Conservation (phyloP, 805 yeast species). For the Geotrichum ghanense region DNA sequence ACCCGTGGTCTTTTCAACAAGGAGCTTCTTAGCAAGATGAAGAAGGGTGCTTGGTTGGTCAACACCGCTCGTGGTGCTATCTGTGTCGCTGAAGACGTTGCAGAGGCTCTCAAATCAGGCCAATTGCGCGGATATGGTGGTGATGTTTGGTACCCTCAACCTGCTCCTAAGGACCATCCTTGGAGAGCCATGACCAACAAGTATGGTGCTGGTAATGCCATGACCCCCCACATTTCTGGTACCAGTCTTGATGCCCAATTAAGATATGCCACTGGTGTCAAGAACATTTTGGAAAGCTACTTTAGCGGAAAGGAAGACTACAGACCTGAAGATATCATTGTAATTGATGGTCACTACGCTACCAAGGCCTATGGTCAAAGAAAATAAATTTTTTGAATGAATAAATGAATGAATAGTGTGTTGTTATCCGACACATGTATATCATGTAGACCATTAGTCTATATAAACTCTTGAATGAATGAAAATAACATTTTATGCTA, state of each 20-base stretch:
- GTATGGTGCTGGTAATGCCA: constrained; percentile 67
- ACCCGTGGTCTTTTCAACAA: constrained; percentile 59
- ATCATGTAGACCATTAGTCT: no score
- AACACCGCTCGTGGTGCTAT: constrained; percentile 81
- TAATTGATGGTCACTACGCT: constrained; percentile 58
- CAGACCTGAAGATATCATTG: constrained; percentile 66
- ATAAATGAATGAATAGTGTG: no score
- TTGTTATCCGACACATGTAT: no score
- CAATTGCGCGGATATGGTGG: constrained; percentile 73
- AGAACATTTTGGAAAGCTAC: constrained; percentile 51
- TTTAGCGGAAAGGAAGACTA: constrained; percentile 53
- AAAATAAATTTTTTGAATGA: constrained; percentile 24
- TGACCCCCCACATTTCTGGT: constrained; percentile 78
- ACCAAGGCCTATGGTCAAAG: constrained; percentile 59
- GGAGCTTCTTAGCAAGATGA: constrained; percentile 46
- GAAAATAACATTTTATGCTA: no score
- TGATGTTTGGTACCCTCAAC: constrained; percentile 80
- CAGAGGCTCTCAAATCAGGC: constrained; percentile 59
- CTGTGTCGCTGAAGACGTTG: constrained; percentile 60
- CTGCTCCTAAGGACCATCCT: constrained; percentile 67
- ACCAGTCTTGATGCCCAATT: constrained; percentile 71
- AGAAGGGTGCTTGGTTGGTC: constrained; percentile 61
- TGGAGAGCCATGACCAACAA: constrained; percentile 62
- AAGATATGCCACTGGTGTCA: constrained; percentile 61
- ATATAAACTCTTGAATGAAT: no score